Evolutionary conservation across 73 alveolate species (phyloP).

Genomic region (Paramecium pentaurelia): DNA sequence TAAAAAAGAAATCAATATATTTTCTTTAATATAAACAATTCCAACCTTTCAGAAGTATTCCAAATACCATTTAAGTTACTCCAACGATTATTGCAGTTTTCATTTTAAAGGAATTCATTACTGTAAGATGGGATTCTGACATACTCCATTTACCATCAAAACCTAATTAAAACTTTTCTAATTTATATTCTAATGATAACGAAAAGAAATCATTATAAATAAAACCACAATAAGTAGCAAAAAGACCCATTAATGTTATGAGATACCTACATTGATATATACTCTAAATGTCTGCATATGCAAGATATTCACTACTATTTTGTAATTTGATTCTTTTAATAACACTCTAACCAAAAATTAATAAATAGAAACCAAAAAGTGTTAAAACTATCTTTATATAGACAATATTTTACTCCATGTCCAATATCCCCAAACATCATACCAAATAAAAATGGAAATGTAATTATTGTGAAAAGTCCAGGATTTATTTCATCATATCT

Average conservation of each 20-base stretch:
- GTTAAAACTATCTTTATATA: constrained; percentile 55
- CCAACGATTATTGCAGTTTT: constrained; percentile 96
- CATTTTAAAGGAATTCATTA: constrained; percentile 94
- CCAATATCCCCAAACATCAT: constrained; percentile 99
- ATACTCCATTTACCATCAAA: constrained; percentile 95
- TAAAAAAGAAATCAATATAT: constrained; percentile 79
- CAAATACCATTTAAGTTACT: constrained; percentile 93
- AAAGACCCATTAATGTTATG: constrained; percentile 72
- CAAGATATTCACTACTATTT: constrained; percentile 59
- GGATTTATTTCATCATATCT: constrained; percentile 97
- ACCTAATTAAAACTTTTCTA: constrained; percentile 82
- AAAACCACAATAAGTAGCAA: constrained; percentile 76
- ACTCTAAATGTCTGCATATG: constrained; percentile 31
- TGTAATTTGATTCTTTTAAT: background rate
- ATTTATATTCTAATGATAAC: constrained; percentile 62
- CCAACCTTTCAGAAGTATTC: constrained; percentile 89
- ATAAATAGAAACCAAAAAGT: constrained; percentile 66
- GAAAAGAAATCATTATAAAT: constrained; percentile 81
- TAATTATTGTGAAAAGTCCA: constrained; percentile 85
- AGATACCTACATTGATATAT: constrained; percentile 66
- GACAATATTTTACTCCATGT: constrained; percentile 80
- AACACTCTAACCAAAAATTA: background rate
- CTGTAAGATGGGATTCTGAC: constrained; percentile 80
- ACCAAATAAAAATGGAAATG: constrained; percentile 98
- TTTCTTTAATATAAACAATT: constrained; percentile 86